These are phyloP conservation scores for Serendipita sp. DNA, from an alignment of 768 basidiomycete genomes.

Conservation along the genomic window DNA sequence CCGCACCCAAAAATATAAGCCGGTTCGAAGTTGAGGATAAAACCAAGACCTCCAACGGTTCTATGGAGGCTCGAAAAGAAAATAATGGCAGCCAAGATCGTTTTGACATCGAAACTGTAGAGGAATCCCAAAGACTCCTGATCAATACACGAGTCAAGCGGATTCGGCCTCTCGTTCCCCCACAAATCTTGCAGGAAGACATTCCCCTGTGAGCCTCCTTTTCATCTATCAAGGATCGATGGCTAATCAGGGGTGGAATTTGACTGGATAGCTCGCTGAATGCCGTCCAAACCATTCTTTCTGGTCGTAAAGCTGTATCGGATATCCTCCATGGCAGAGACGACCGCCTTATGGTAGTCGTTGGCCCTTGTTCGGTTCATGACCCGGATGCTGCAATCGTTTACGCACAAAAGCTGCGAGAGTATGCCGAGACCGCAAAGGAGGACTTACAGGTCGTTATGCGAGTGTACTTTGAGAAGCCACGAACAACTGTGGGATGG, in stretches of 20 bases:
- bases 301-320: background rate
- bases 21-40: too few species aligned
- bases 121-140: background rate
- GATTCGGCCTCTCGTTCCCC: slow-evolving; percentile 80
- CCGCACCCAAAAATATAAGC: too few species aligned
- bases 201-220: slow-evolving; percentile 49
- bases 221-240: background rate
- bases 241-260: background rate
- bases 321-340: slow-evolving; percentile 24
- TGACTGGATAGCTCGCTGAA: background rate
- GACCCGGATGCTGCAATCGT: slow-evolving; percentile 69
- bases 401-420: slow-evolving; percentile 52
- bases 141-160: slow-evolving; percentile 45
- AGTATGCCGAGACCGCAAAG: slow-evolving; percentile 49
- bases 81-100: too few species aligned
- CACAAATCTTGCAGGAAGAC: slow-evolving; percentile 88
- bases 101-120: background rate
- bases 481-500: slow-evolving; percentile 93
- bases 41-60: too few species aligned
- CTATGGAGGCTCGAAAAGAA: too few species aligned
- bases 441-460: slow-evolving; percentile 73
- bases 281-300: background rate
- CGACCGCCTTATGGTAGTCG: slow-evolving; percentile 73
- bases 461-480: slow-evolving; percentile 96
- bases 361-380: slow-evolving; percentile 95